phyloP scores from a whole-genome alignment of 2,329 filamentous ascomycete genomes.

The Bipolaris oryzae region DNA sequence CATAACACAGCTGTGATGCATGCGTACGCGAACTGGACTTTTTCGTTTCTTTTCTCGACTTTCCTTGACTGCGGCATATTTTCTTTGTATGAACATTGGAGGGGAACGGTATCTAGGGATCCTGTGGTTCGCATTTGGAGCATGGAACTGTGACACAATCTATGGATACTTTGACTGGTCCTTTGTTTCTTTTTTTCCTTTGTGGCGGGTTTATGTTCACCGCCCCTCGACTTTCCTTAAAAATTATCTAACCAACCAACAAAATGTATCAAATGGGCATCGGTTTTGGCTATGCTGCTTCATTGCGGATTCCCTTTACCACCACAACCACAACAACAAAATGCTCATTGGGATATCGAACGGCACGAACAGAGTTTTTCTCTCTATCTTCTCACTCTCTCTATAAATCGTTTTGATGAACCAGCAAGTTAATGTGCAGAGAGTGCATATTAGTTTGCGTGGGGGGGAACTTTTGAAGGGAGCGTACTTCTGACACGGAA shows the following conservation, averaged over 20 bases:
- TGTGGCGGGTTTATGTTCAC: slow-evolving; percentile 26
- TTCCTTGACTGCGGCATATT: slow-evolving; percentile 32
- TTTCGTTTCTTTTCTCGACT: slow-evolving; percentile 27
- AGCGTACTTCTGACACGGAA: slow-evolving; percentile 8
- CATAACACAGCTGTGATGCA: slow-evolving; percentile 39
- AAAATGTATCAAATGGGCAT: slow-evolving; percentile 14
- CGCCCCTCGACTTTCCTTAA: slow-evolving; percentile 19
- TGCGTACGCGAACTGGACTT: slow-evolving; percentile 42
- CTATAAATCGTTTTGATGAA: slow-evolving; percentile 21
- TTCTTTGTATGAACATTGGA: slow-evolving; percentile 30
- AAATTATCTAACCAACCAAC: slow-evolving; percentile 16
- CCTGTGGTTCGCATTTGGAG: slow-evolving; percentile 22
- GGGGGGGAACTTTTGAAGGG: background rate
- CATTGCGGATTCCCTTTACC: slow-evolving; percentile 6
- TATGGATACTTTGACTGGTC: slow-evolving; percentile 41
- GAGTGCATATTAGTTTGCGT: slow-evolving; percentile 4
- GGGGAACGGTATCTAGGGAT: slow-evolving; percentile 37
- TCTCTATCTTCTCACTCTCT: slow-evolving; percentile 13
- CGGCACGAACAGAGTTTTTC: slow-evolving; percentile 11
- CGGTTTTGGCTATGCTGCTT: slow-evolving; percentile 13
- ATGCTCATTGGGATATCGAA: slow-evolving; percentile 8
- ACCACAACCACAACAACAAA: background rate
- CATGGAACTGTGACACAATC: slow-evolving; percentile 17
- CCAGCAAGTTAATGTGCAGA: slow-evolving; percentile 8
- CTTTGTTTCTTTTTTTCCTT: slow-evolving; percentile 16